phyloP scores from a whole-genome alignment of 2,329 filamentous ascomycete genomes.

The Trichoderma atrobrunneum region DNA sequence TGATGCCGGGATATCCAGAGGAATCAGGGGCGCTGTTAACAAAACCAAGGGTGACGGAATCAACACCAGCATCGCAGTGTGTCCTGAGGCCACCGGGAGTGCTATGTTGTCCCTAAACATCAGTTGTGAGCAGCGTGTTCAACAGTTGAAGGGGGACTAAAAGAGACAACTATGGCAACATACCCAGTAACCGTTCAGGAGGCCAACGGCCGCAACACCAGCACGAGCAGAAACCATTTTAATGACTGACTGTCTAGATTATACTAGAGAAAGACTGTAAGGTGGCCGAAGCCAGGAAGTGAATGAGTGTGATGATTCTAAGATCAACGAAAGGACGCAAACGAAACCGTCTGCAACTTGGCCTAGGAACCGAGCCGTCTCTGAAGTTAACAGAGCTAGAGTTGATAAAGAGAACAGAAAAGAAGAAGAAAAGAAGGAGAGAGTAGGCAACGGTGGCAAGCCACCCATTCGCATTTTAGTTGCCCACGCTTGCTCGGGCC shows the following conservation, averaged over 20 bases:
- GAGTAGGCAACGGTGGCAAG: neutral
- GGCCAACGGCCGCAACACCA: slow-evolving; percentile 27
- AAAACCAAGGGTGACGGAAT: slow-evolving; percentile 40
- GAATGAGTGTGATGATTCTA: slow-evolving; percentile 22
- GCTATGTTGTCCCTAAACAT: slow-evolving; percentile 36
- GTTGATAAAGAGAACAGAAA: slow-evolving; percentile 24
- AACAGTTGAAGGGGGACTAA: neutral
- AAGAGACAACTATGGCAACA: slow-evolving; percentile 11
- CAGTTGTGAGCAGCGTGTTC: neutral
- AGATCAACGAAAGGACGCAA: slow-evolving; percentile 42
- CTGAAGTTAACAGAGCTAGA: slow-evolving; percentile 27
- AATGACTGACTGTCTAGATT: slow-evolving; percentile 15
- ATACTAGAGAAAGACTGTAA: slow-evolving; percentile 32
- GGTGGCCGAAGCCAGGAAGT: slow-evolving; percentile 31
- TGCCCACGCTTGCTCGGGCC: slow-evolving; percentile 2
- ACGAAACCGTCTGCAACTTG: slow-evolving; percentile 36
- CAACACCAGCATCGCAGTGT: slow-evolving; percentile 38
- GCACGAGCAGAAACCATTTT: slow-evolving; percentile 29
- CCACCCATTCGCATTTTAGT: slow-evolving; percentile 16
- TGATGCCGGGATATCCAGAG: slow-evolving; percentile 38
- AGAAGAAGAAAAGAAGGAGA: slow-evolving; percentile 12
- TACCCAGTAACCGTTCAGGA: slow-evolving; percentile 43
- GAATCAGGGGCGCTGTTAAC: slow-evolving; percentile 37
- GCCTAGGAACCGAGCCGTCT: slow-evolving; percentile 32
- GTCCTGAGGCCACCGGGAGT: slow-evolving; percentile 30